phyloP scores from a whole-genome alignment of 345 rosid species.

The Rubroshorea leprosula region DNA sequence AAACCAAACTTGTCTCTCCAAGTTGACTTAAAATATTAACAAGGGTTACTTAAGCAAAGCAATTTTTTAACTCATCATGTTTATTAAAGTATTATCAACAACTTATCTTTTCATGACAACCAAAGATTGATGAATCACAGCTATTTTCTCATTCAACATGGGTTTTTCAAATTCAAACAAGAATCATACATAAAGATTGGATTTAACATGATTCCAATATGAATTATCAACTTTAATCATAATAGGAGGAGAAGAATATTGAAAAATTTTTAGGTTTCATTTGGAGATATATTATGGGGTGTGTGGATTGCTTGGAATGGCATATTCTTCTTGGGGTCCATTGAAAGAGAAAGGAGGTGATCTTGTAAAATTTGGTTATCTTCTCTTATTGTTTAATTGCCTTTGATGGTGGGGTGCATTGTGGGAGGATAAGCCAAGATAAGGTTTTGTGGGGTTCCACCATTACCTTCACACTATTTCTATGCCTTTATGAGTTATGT shows the following conservation, averaged over 20 bases:
- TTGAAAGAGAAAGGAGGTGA: too few species aligned
- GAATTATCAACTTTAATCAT: too few species aligned
- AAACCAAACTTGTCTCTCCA: constrained; percentile 16
- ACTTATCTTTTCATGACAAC: background rate
- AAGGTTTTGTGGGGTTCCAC: constrained; percentile 41
- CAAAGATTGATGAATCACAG: background rate
- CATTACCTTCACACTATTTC: background rate
- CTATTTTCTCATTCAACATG: background rate
- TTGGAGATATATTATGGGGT: too few species aligned
- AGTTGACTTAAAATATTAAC: constrained; percentile 6
- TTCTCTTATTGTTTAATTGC: constrained; percentile 10
- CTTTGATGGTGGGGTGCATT: constrained; percentile 32
- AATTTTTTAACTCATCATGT: background rate
- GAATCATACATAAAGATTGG: too few species aligned
- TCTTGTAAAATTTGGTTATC: background rate
- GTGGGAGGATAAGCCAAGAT: constrained; percentile 36
- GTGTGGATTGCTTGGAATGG: too few species aligned
- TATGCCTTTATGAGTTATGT: background rate
- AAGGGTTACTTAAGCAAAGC: constrained; percentile 11
- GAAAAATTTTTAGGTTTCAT: too few species aligned
- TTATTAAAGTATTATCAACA: too few species aligned
- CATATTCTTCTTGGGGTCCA: too few species aligned
- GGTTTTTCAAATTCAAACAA: background rate
- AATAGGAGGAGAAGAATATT: too few species aligned
- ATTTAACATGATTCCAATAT: background rate